phyloP scores from a whole-genome alignment of 176 grass and related monocot genomes.

The Zizania latifolia region DNA sequence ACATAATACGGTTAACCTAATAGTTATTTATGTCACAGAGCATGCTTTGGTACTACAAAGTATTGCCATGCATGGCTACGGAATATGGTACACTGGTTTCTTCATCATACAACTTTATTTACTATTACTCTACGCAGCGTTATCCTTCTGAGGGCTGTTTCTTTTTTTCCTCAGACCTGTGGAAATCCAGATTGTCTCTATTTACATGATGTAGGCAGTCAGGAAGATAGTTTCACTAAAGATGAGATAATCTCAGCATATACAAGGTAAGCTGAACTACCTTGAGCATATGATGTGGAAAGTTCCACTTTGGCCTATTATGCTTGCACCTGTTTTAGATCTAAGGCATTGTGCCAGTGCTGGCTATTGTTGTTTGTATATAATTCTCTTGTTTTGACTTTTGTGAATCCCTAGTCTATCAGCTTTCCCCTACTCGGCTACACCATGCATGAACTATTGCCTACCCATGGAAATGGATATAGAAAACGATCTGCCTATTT shows the following conservation, averaged over 20 bases:
- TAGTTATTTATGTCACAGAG: slow-evolving; percentile 43
- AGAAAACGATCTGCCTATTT: background rate
- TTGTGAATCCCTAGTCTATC: no score
- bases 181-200: slow-evolving; percentile 96
- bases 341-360: background rate
- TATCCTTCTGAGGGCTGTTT: slow-evolving; percentile 16
- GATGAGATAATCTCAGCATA: slow-evolving; percentile 97
- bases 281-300: slow-evolving; percentile 7
- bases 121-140: background rate
- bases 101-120: slow-evolving; percentile 20
- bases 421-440: no score
- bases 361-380: background rate
- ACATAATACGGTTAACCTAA: slow-evolving; percentile 2
- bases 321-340: slow-evolving; percentile 19
- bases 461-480: background rate
- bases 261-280: slow-evolving; percentile 56
- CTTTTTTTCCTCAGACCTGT: slow-evolving; percentile 57
- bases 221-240: slow-evolving; percentile 97
- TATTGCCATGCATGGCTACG: slow-evolving; percentile 90
- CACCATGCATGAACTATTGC: background rate
- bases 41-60: slow-evolving; percentile 94
- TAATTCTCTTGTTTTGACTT: no score
- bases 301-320: background rate
- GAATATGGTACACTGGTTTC: slow-evolving; percentile 65
- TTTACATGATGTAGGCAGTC: slow-evolving; percentile 85